Evolutionary conservation across 176 grass and related monocot species (phyloP).

Genomic region (Hsuehochloa calcarea): DNA sequence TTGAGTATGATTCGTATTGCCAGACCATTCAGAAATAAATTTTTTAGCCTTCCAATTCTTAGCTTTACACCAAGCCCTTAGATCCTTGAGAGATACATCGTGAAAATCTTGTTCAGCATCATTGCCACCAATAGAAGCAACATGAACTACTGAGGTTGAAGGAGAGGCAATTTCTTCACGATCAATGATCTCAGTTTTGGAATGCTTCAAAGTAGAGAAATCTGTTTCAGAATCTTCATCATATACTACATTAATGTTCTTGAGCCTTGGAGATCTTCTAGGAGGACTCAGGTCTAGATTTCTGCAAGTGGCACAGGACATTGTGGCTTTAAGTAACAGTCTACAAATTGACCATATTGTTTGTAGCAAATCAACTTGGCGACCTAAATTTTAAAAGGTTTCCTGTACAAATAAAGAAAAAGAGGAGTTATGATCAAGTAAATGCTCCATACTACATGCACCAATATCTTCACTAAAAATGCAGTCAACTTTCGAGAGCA

Average conservation of each 20-base stretch:
- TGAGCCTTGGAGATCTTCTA: conserved; percentile 46
- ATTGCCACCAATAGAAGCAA: conserved; percentile 9
- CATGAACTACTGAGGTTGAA: conserved; percentile 22
- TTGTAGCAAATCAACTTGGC: not conserved
- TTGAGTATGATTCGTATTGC: not conserved
- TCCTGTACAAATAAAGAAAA: conserved; percentile 27
- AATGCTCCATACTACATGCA: not conserved
- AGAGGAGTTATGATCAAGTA: not conserved
- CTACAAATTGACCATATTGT: not conserved
- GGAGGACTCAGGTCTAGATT: not conserved
- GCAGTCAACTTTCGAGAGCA: not conserved
- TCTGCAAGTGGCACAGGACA: conserved; percentile 19
- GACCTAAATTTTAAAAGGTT: not conserved
- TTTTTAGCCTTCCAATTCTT: conserved; percentile 37
- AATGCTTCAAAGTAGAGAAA: not conserved
- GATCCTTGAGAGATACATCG: conserved; percentile 47
- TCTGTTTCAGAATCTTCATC: conserved; percentile 24
- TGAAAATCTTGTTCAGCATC: conserved; percentile 2
- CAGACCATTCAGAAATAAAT: conserved; percentile 25
- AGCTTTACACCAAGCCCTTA: conserved; percentile 48
- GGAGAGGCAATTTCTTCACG: conserved; percentile 34
- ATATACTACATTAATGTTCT: conserved; percentile 10
- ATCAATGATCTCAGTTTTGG: conserved; percentile 52
- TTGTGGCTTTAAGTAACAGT: conserved; percentile 10
- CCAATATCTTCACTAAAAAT: conserved; percentile 10